Percentiles rank a stretch among this genome's conserved stretches.
Conservation (phyloP, 2,329 filamentous ascomycete species). For the Metarhizium guizhouense region DNA sequence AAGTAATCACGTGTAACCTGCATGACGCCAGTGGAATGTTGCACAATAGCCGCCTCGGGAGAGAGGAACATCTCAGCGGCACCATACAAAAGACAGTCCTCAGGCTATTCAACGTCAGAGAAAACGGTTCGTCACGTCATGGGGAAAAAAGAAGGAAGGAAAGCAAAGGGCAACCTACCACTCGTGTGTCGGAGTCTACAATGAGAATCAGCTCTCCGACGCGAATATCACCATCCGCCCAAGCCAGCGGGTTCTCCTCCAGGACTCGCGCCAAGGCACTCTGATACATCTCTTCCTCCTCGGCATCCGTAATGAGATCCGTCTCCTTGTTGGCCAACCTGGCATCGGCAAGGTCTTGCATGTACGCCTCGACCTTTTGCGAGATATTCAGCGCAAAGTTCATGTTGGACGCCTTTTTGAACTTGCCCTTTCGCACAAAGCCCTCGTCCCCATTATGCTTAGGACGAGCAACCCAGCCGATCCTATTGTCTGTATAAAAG, state of each 20-base stretch:
- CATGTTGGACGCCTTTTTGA: constrained; percentile 71
- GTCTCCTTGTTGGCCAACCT: constrained; percentile 9
- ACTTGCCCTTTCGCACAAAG: constrained; percentile 51
- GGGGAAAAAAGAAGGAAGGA: background rate
- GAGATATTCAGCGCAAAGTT: constrained; percentile 59
- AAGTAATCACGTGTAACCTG: constrained; percentile 65
- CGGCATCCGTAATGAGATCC: constrained; percentile 15
- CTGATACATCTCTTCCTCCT: constrained; percentile 39
- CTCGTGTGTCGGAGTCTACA: constrained; percentile 60
- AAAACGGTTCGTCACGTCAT: background rate
- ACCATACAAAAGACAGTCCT: constrained; percentile 60
- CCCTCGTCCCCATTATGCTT: constrained; percentile 35
- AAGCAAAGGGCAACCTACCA: constrained; percentile 20
- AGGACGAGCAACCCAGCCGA: constrained; percentile 38
- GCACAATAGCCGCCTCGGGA: constrained; percentile 62
- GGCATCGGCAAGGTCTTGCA: constrained; percentile 27
- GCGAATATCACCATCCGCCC: constrained; percentile 52
- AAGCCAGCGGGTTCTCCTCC: constrained; percentile 34
- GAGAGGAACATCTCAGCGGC: constrained; percentile 62
- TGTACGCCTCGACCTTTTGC: constrained; percentile 51
- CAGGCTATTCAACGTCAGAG: constrained; percentile 25
- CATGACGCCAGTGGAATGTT: constrained; percentile 69
- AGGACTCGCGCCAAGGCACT: constrained; percentile 39
- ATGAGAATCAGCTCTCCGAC: constrained; percentile 57
- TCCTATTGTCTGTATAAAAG: constrained; percentile 41